Evolutionary conservation across 2,329 filamentous ascomycete genomes (phyloP), one percentile per base, ranked within the genome.

Genomic region (Exophiala sp.): DNA sequence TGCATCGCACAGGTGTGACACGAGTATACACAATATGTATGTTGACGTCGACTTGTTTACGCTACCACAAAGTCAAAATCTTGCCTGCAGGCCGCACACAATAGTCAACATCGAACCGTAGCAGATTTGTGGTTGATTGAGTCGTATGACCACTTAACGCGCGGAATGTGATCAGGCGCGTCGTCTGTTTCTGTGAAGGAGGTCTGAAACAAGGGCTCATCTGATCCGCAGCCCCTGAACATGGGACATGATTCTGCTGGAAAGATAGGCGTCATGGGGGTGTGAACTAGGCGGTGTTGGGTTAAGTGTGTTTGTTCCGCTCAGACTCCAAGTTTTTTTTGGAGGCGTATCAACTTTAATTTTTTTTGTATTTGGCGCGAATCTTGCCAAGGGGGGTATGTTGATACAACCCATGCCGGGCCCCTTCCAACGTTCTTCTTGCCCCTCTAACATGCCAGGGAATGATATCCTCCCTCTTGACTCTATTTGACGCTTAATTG

Each of bases 381-480:
- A 29, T 29, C 24, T 21, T 33, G 47, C 35, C 35, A 49, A 49
- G 47, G 47, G 47, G 45, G 33, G 29, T 14, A 14, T 44, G 18
- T 44, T 29, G 11, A 43, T 24, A 43, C 7, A 11, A n/a, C 41
- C 52, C 47, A 18, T 34, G 44, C 47, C 48, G 47, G 47, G 47
- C 34, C 88, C 79, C 96, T 44, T 2, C 75, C 96, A 1, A 79
- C 81, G 1, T 73, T 75, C 1, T 79, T 97, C 8, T 79, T 79
- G 49, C 78, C 76, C 1, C 78, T 96, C 54, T 6, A 35, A 47
- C 34, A 40, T 50, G 35, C 47, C 40, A 24, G 20, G 20, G 20
- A 41, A 24, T 24, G 41, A 29, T 29, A 29, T 35, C 33, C 36
- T 50, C 38, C 40, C 56, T 55, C 49, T 52, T 58, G 55, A 52